Evolutionary conservation across 1,284 basidiomycete genomes (phyloP).

Genomic region (Marasmius fiardii): DNA sequence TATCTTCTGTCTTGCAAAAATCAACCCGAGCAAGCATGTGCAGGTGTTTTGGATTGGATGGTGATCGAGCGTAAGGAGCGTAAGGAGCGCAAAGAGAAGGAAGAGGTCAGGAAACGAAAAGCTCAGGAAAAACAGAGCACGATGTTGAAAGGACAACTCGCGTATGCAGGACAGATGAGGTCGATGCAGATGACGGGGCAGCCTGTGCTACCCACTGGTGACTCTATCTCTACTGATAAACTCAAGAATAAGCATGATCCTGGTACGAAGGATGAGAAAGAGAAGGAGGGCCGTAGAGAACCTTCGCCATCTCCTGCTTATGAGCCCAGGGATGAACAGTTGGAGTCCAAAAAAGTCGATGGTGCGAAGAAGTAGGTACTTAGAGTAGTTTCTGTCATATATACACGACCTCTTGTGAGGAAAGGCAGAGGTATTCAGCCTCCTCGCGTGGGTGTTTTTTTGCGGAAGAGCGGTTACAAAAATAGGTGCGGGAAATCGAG

Average conservation of each 20-base stretch:
- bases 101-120: conserved; percentile 24
- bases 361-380: neutral
- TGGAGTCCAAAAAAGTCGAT: neutral
- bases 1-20: conserved; percentile 50
- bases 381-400: too few species aligned
- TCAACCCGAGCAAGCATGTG: conserved; percentile 39
- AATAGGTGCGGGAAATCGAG: too few species aligned
- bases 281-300: neutral
- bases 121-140: conserved; percentile 22
- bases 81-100: conserved; percentile 25
- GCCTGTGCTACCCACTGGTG: neutral
- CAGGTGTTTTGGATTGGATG: conserved; percentile 37
- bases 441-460: too few species aligned
- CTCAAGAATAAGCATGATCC: too few species aligned
- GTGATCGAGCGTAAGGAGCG: conserved; percentile 30
- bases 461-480: too few species aligned
- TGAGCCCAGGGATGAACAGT: neutral
- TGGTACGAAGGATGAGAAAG: neutral
- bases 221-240: too few species aligned
- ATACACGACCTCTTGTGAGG: too few species aligned
- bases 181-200: neutral
- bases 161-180: neutral
- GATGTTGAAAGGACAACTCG: neutral
- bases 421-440: too few species aligned
- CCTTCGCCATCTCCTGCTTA: neutral